Base-by-base conservation (phyloP, 228 moss, liverwort and hornwort species). In the Sphagnum fallax region DNA sequence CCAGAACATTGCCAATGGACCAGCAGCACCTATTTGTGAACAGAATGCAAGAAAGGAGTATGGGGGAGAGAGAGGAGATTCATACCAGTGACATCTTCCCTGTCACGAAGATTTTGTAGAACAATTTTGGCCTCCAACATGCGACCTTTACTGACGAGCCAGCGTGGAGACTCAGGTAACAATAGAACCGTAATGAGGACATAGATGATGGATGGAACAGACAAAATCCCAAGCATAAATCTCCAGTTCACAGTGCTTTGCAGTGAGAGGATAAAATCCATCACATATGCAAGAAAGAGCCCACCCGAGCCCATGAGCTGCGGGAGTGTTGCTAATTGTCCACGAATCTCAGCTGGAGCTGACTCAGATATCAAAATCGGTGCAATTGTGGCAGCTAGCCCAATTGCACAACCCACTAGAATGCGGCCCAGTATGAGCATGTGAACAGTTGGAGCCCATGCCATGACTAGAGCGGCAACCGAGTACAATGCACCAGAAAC, bases 301-400 rank as follows among this genome's bases (percentile, higher is more conserved):
- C 95, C 94, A 14, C 61, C 55, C 5, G 98, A 91, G n/a, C 98
- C 98, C 75, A 93, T 75, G 52, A 98, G 83, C 59, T 98, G 98
- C 5, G 98, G 98, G 50, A 94, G 83, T n/a, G 94, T 94, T 1
- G 93, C 93, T 0, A 98, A 75, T 70, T 98, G 98, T 57, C 98
- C 98, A 51, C 98, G 92, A 52, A 92, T 98, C 71, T 98, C 98
- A 49, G 91, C 84, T 4, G 98, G 98, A 52, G 98, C 91, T 1
- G 94, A 90, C 73, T 98, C 98, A n/a, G 98, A 91, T 10, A 98
- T 98, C 9, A 93, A 85, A 65, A 98, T 92, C 5, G 98, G 98
- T 53, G 90, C 88, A 47, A 98, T 92, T 6, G 98, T 98, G 65
- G 98, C 93, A 32, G 92, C 94, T 65, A 94, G 75, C 10, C 98